Base-by-base conservation (phyloP, 2,329 filamentous ascomycete species). In the Talaromyces sp. region DNA sequence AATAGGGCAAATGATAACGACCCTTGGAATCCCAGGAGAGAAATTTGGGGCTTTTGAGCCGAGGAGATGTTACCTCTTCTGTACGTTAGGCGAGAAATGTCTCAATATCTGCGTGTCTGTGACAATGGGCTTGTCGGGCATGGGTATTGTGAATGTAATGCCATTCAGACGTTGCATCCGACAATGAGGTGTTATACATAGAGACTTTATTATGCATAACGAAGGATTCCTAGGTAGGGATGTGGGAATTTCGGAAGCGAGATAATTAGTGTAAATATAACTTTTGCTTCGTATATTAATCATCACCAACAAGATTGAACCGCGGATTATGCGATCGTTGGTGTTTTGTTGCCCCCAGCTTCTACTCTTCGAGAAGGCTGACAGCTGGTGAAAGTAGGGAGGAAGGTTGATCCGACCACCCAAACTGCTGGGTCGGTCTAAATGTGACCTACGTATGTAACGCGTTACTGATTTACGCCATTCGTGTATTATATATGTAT, bases 401-500 rank as follows among this genome's bases (percentile, higher is more conserved):
- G 49, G 56, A 43, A 59, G 37, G 56, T 39, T 39, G 37, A 59
- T 3, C 9, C 56, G 56, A 45, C 56, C 56, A 59, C 35, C 56
- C 56, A 39, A 22, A 59, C 56, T 59, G 56, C 37, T 59, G 39
- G 56, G 39, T 41, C 56, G 22, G 37, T 7, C 37, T 59, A 43
- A 37, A 27, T 22, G n/a, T 57, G 47, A 50, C 52, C 31, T 39
- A 14, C n/a, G 33, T 35, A 35, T 24, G 54, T 37, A 41, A 57
- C 54, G n/a, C 54, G 27, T 37, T 57, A 39, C 54, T 8, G 8
- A 14, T 19, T 24, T 39, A 41, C 49, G n/a, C 14, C 11, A 9
- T 39, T 14, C 1, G 11, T 57, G 56, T 43, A 33, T 45, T 31
- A 11, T 31, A 31, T 31, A 33, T 14, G 3, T 33, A 37, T 37